Evolutionary conservation across 345 rosid genomes (phyloP), one percentile per base, ranked within the genome.

Genomic region (Leavenworthia alabamica): DNA sequence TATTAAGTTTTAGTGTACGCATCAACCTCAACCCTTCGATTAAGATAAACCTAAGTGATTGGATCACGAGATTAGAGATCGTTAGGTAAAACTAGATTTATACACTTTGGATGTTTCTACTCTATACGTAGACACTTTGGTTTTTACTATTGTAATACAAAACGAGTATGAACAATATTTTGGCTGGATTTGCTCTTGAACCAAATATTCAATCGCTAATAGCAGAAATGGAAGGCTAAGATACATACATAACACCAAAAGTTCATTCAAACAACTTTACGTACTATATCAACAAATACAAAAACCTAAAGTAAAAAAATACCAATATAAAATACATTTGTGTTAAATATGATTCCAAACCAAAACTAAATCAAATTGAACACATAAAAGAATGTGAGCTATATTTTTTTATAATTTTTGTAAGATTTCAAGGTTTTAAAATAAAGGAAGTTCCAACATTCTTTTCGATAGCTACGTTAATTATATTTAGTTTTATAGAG

Each of bases 371-470:
- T 11, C 40, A 6, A 26, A 5, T 26, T 26, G 28, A 40, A 40
- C 44, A 14, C 2, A 20, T 20, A 20, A 20, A 20, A 20, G 31
- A 12, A 47, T 45, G n/a, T 26, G 33, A 47, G 53, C 11, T n/a
- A n/a, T 26, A 2, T 48, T 48, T 13, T 4, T 44, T 5, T 44
- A 1, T 10, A 19, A 20, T 7, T 11, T 2, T 14, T 22, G 1
- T 35, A 52, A n/a, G 32, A 42, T 29, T 41, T 1, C 24, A 26
- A 37, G 20, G 66, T 24, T n/a, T n/a, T 15, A 37, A 12, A 33
- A 27, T 22, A 64, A 12, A 57, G 43, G 28, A 67, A 39, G 58
- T 58, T 59, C 72, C 60, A 13, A 66, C 72, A 50, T 67, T 67
- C 12, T 58, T 67, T 40, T 67, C 72, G 72, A 49, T 20, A 39